Evolutionary conservation across 208 protist species (phyloP), one percentile per base, ranked within the genome.

Genomic region (Acanthamoeba castellanii): DNA sequence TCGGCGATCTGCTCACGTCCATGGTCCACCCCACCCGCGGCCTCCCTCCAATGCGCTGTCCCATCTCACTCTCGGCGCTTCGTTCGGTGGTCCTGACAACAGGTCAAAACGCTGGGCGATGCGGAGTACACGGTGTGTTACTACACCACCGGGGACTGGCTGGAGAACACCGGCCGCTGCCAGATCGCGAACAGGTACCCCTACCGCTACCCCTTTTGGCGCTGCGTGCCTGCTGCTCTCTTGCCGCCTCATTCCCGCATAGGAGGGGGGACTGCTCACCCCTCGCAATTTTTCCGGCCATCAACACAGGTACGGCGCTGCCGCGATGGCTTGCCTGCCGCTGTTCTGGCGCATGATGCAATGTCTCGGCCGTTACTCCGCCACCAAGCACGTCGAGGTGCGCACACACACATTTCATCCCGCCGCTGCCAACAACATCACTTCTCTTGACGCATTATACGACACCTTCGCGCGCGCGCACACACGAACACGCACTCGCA

Each of bases 301-400:
- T 55, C 13, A 6, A 18, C 50, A 27, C 37, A 89, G 61, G 82
- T 96, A 70, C 87, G 90, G 52, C 0, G 25, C 95, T 14, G 82
- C 95, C 47, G 92, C 92, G 42, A 68, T 96, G 45, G 93, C 95
- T 1, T 94, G 91, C 37, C 47, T 96, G 34, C 95, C 95, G 8
- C 37, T 96, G 34, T 72, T 96, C 22, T 96, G 95, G 95, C 76
- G 95, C 59, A 72, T 96, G 25, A 96, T 96, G 95, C 95, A 96
- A 64, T 96, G 95, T 66, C 70, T 94, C 2, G 16, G 87, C 22
- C 55, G 93, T 30, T 96, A 95, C 64, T 25, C 61, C 2, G 72
- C 52, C 22, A 96, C 95, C 9, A 76, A 78, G 6, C 82, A 94
- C 32, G 85, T 78, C 52, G 92, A 95, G 68, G 68, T 74, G 3